These are phyloP conservation scores for Fusarium albidum DNA, from an alignment of 2,329 filamentous ascomycete genomes.

Conservation along the genomic window DNA sequence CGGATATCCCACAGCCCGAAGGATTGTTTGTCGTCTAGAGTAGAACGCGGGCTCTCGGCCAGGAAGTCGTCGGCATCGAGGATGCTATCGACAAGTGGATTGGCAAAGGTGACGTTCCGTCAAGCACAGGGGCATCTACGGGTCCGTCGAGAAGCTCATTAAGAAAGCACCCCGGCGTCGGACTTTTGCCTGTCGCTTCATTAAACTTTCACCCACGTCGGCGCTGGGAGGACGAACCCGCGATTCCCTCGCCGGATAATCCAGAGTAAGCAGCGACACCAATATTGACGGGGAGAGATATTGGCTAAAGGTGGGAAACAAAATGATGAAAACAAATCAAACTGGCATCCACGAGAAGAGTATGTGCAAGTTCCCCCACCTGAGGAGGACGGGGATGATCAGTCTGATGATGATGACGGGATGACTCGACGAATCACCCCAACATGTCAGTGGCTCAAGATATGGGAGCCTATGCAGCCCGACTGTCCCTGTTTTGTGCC, in stretches of 20 bases:
- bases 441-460: conserved; percentile 10
- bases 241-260: conserved; percentile 3
- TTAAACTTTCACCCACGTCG: conserved; percentile 40
- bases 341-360: conserved; percentile 9
- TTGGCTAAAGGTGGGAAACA: background rate
- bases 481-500: conserved; percentile 42
- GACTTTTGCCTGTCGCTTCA: conserved; percentile 49
- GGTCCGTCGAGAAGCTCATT: conserved; percentile 48
- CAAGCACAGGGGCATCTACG: conserved; percentile 42
- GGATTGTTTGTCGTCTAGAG: conserved; percentile 22
- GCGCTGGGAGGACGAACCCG: conserved; percentile 17
- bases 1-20: conserved; percentile 6
- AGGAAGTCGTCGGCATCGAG: conserved; percentile 39
- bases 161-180: conserved; percentile 49
- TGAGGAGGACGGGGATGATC: conserved; percentile 12
- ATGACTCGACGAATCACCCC: background rate
- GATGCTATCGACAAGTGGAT: conserved; percentile 35
- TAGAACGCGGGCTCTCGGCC: conserved; percentile 44
- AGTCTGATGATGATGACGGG: conserved; percentile 23
- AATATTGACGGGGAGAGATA: rapidly evolving
- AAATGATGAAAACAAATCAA: conserved; percentile 22
- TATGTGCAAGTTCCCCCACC: conserved; percentile 1
- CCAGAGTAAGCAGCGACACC: conserved; percentile 21
- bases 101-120: conserved; percentile 42
- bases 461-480: conserved; percentile 24